phyloP scores from a whole-genome alignment of 1,139 yeast species.

The Kodamaea plutei region DNA sequence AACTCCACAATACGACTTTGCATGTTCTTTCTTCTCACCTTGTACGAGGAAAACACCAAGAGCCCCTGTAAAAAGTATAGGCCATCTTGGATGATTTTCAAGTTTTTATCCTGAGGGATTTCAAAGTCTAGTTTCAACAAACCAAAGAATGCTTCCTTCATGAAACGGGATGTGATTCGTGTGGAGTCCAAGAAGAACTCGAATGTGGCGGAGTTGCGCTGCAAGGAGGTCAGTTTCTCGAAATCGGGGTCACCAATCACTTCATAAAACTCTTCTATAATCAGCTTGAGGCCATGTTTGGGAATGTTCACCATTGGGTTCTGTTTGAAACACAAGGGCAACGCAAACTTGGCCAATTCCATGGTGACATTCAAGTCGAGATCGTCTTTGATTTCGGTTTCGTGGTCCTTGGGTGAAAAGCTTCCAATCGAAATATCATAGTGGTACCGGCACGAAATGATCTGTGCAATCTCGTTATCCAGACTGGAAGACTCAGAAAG shows the following conservation, averaged over 20 bases:
- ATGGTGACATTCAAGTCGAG: conserved; percentile 45
- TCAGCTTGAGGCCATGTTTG: conserved; percentile 65
- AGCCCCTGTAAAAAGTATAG: conserved; percentile 73
- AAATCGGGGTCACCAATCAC: conserved; percentile 66
- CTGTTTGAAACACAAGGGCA: conserved; percentile 57
- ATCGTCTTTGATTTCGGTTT: conserved; percentile 41
- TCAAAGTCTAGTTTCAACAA: conserved; percentile 34
- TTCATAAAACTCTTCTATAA: conserved; percentile 69
- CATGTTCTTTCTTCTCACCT: conserved; percentile 64
- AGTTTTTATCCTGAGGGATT: conserved; percentile 4
- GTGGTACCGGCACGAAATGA: conserved; percentile 75
- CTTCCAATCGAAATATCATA: conserved; percentile 56
- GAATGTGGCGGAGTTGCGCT: conserved; percentile 41
- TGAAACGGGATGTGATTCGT: conserved; percentile 41
- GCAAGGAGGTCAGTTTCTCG: conserved; percentile 30
- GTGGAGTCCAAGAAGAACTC: conserved; percentile 52
- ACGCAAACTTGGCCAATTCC: conserved; percentile 55
- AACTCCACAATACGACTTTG: conserved; percentile 81
- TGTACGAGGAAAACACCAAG: conserved; percentile 60
- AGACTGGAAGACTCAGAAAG: conserved; percentile 38
- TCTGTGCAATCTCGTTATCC: conserved; percentile 66
- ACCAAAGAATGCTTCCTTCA: conserved; percentile 61
- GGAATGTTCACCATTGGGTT: conserved; percentile 57
- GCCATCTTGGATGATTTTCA: conserved; percentile 40
- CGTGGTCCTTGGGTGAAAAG: conserved; percentile 65